These are phyloP conservation scores for Wickerhamiella shivajii DNA, from an alignment of 805 yeast species.

Conservation along the genomic window DNA sequence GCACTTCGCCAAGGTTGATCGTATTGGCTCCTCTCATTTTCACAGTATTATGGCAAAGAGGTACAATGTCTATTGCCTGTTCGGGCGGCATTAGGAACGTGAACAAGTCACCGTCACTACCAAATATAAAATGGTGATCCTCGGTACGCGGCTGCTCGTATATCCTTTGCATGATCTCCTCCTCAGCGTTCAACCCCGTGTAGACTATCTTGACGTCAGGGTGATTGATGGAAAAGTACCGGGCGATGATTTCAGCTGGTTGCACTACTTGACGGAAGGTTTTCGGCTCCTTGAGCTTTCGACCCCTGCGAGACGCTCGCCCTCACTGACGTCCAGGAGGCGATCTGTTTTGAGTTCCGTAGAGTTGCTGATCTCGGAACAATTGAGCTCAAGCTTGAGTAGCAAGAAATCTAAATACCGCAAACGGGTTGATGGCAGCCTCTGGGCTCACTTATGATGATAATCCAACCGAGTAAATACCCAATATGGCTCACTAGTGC, in stretches of 20 bases:
- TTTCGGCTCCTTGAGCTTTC: constrained; percentile 5
- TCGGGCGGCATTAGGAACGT: constrained; percentile 3
- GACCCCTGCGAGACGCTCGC: constrained; percentile 1
- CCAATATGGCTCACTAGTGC: too few species aligned
- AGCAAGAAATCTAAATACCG: not conserved
- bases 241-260: constrained; percentile 1
- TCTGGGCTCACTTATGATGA: too few species aligned
- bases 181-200: constrained; percentile 9
- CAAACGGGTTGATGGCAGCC: not conserved
- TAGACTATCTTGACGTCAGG: constrained; percentile 1
- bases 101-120: constrained; percentile 7
- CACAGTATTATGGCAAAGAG: not conserved
- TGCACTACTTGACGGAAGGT: not conserved
- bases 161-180: constrained; percentile 6
- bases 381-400: not conserved
- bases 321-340: too few species aligned
- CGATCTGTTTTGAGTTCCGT: too few species aligned
- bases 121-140: constrained; percentile 2
- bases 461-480: too few species aligned
- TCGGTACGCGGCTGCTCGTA: not conserved
- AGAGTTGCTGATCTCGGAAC: too few species aligned
- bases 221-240: not conserved
- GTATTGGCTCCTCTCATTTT: not conserved
- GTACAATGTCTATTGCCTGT: constrained; percentile 1
- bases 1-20: constrained; percentile 4